phyloP scores from a whole-genome alignment of 352 stramenopile species.

The Phytopythium delawarense region DNA sequence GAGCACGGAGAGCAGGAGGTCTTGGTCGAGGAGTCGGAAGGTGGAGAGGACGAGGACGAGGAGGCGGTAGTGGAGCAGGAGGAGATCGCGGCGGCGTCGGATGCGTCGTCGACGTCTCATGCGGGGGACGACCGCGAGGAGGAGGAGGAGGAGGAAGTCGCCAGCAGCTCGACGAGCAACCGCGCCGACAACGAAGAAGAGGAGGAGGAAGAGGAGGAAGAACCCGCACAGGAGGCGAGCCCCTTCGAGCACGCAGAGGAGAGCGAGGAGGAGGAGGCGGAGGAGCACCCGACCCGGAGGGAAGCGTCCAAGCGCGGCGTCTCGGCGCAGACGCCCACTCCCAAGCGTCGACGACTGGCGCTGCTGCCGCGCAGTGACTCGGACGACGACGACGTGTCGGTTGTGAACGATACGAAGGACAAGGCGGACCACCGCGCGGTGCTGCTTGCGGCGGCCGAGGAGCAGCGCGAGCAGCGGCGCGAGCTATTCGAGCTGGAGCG shows the following conservation, averaged over 20 bases:
- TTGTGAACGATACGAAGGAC: neutral
- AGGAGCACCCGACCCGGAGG: neutral
- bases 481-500: constrained; percentile 43
- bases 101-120: neutral
- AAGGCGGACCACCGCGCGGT: constrained; percentile 4
- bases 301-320: neutral
- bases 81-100: neutral
- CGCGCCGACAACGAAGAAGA: constrained; percentile 5
- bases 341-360: constrained; percentile 12
- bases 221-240: neutral
- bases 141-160: neutral
- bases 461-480: constrained; percentile 31
- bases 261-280: constrained; percentile 7
- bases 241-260: constrained; percentile 1
- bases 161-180: constrained; percentile 2
- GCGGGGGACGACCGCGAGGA: neutral
- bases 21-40: neutral
- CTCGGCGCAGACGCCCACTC: neutral
- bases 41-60: neutral
- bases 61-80: constrained; percentile 6
- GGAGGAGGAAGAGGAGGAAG: constrained; percentile 9
- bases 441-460: constrained; percentile 17
- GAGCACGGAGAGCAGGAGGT: constrained; percentile 9
- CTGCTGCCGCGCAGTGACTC: constrained; percentile 5
- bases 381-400: neutral